Evolutionary conservation across 495 filamentous ascomycete species (phyloP), one percentile per base, ranked within the genome.

Genomic region (Talaromyces stipitatus): DNA sequence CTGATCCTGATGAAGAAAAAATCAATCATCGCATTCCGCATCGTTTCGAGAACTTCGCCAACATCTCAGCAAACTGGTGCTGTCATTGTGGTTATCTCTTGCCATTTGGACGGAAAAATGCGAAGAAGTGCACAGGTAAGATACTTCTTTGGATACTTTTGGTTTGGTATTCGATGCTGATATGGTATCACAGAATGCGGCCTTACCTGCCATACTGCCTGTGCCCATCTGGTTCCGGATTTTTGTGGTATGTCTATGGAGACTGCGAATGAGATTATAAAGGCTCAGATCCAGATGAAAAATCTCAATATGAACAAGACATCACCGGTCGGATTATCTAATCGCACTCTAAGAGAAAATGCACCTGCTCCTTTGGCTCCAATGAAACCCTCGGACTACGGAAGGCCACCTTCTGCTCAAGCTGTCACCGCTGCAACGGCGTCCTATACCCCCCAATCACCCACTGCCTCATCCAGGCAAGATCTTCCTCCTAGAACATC

Each of bases 221-320:
- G 94, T 70, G 87, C 89, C 24, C 95, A 97, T 73, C 83, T 99
- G 58, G 94, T 99, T 36, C 94, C 94, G 45, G 94, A 99, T 69
- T 99, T 99, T 74, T 99, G 94, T 69, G 94, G 94, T 67, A 99
- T 99, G 92, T 90, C 91, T 50, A 97, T 97, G 94, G 88, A 92
- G 58, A 86, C 88, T 57, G 94, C 94, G 28, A 99, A 97, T 67
- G 84, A 95, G 66, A 97, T 98, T 57, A 75, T 97, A 18, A 67
- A 76, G 51, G 72, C 74, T 6, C 54, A 75, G 55, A 73, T 71
- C 62, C 70, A 69, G 16, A 64, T 70, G 14, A 78, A 75, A 69
- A 67, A 70, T 66, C 73, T 72, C 61, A 75, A 71, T 59, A 8
- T 36, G 22, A 36, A 36, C 12, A 77, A 77, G 61, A 70, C 75